Evolutionary conservation across 2,329 filamentous ascomycete genomes (phyloP).

Genomic region (Microdochium bolleyi): DNA sequence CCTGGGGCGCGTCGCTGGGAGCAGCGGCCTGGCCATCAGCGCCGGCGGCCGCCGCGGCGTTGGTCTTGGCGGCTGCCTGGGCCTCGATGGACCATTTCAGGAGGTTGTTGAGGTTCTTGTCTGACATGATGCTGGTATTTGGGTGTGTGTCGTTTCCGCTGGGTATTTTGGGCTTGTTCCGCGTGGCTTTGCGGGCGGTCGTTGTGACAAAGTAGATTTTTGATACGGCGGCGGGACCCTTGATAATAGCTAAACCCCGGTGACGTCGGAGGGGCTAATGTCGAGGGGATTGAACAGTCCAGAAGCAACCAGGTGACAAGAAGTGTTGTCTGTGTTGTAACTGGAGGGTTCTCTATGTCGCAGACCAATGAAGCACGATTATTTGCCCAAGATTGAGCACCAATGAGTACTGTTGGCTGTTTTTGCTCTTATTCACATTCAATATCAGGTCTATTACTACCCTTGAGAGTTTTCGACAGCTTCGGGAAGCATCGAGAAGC

Average conservation of each 20-base stretch:
- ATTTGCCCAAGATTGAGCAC: too few relatives aligned
- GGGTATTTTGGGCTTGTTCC: conserved; percentile 4
- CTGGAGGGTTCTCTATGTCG: too few relatives aligned
- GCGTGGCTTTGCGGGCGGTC: not conserved
- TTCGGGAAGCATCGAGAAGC: not conserved
- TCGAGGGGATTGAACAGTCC: not conserved
- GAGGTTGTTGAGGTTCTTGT: conserved; percentile 62
- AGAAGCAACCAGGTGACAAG: too few relatives aligned
- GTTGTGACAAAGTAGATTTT: too few relatives aligned
- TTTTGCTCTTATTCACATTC: not conserved
- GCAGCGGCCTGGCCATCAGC: conserved; percentile 17
- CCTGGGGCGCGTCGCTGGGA: conserved; percentile 19
- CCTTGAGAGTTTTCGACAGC: not conserved
- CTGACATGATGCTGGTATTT: conserved; percentile 32
- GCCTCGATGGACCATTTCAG: conserved; percentile 67
- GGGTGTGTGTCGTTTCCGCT: not conserved
- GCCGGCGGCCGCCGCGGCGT: conserved; percentile 8
- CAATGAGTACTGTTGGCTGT: not conserved
- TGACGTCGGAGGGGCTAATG: not conserved
- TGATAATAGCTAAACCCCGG: too few relatives aligned
- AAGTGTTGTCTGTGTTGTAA: too few relatives aligned
- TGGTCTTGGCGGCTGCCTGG: conserved; percentile 13
- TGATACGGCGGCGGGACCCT: not conserved
- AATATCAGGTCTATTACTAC: not conserved
- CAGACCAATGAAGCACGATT: too few relatives aligned